Evolutionary conservation across 2,329 filamentous ascomycete genomes (phyloP), one percentile per base, ranked within the genome.

Genomic region (Monilinia fructicola): DNA sequence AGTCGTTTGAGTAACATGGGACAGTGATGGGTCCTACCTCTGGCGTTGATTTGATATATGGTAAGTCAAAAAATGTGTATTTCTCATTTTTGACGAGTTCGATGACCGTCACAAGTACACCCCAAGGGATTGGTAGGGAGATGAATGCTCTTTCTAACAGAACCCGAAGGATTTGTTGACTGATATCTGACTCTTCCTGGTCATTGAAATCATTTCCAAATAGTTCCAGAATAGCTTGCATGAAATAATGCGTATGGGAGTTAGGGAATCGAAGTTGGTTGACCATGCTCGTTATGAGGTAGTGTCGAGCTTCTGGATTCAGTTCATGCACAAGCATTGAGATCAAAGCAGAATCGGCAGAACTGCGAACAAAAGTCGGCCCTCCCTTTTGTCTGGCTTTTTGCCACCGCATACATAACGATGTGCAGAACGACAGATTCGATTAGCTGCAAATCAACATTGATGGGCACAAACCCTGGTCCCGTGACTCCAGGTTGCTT

Each of bases 71-170:
- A 82, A 99, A 96, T 75, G 88, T 88, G 78, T 94, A 96, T 76
- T 88, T 91, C 64, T 91, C 89, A 77, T 96, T 97, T 82, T 96
- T 96, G 72, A 96, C 83, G 67, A 99, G 84, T 80, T 98, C 95
- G 70, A 95, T 81, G 69, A 96, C 85, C 46, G 93, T 94, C 69
- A 93, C 89, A 76, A 97, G 89, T 54, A 99, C 81, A 16, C 96
- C 96, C 94, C 94, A 98, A 23, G 96, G 94, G 77, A 98, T 94
- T 63, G 94, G 94, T 80, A 93, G 92, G 77, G 92, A 92, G 28
- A 92, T 90, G 68, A 96, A 86, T 56, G 97, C 82, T 59, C 95
- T 87, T 82, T 99, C 95, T 48, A 97, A 83, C 55, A 99, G 81
- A 31, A 97, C 88, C 56, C 94, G 87, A 63, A 92, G 92, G 67